Conservation (phyloP, 192 early-diverging fungal species). For the Mortierella claussenii region DNA sequence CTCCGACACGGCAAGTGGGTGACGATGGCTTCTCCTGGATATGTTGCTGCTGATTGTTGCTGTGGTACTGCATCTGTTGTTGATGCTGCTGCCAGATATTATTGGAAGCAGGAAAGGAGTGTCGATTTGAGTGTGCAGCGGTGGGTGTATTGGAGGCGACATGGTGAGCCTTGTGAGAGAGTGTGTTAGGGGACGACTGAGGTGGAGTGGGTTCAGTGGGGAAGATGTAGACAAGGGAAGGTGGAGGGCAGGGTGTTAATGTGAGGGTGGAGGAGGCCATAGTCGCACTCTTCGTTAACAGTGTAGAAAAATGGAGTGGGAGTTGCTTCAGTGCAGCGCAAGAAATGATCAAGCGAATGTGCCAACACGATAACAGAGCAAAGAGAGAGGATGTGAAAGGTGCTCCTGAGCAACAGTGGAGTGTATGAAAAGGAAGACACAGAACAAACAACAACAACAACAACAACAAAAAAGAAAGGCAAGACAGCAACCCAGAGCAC, state of each 20-base stretch:
- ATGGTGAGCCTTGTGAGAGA: neutral
- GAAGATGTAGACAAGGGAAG: conserved; percentile 6
- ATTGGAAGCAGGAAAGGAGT: conserved; percentile 28
- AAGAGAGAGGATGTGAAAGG: neutral
- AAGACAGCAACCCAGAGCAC: neutral
- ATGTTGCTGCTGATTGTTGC: conserved; percentile 7
- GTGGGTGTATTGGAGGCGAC: neutral
- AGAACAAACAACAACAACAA: neutral
- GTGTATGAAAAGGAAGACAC: conserved; percentile 1
- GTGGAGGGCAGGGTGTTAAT: neutral
- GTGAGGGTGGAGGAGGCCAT: neutral
- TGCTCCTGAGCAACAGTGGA: conserved; percentile 10
- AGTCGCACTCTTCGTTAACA: no score
- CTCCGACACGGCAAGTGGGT: conserved; percentile 1
- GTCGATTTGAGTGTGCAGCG: conserved; percentile 21
- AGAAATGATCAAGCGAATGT: neutral
- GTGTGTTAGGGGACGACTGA: neutral
- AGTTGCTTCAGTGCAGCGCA: neutral
- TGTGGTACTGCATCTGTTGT: conserved; percentile 22
- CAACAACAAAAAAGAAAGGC: neutral
- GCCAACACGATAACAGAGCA: neutral
- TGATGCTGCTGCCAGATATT: conserved; percentile 40
- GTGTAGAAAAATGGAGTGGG: neutral
- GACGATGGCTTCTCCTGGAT: conserved; percentile 10
- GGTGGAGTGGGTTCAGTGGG: neutral